A percentile compares a stretch with the other conserved stretches of the same genome.
Evolutionary conservation across 495 filamentous ascomycete species (phyloP).

Genomic region (Entonaema liquescens): DNA sequence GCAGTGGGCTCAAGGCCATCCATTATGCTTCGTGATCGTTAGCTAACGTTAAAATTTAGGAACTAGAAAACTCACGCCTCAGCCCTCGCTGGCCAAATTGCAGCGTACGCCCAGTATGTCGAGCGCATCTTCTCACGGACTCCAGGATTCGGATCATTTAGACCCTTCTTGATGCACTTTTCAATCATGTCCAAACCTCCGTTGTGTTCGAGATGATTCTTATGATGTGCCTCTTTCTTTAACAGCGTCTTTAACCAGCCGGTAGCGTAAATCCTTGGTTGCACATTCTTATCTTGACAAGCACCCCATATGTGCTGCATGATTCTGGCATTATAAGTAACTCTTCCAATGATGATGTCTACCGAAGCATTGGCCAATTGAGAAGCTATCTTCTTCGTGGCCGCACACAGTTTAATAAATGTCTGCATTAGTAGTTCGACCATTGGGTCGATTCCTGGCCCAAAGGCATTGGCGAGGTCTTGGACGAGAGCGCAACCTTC

Average conservation of each 20-base stretch:
- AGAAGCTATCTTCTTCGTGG: constrained; percentile 89
- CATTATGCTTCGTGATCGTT: constrained; percentile 67
- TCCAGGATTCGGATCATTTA: constrained; percentile 84
- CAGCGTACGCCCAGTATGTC: constrained; percentile 84
- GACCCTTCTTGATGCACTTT: constrained; percentile 85
- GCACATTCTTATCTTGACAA: constrained; percentile 89
- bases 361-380: constrained; percentile 80
- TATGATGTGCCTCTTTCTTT: constrained; percentile 79
- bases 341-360: constrained; percentile 76
- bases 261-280: constrained; percentile 77
- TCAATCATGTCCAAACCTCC: constrained; percentile 84
- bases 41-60: constrained; percentile 39
- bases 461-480: constrained; percentile 79
- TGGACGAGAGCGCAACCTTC: constrained; percentile 86
- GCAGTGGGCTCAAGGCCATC: constrained; percentile 76
- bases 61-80: constrained; percentile 64
- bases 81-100: constrained; percentile 80
- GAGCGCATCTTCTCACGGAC: constrained; percentile 84
- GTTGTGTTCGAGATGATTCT: constrained; percentile 80
- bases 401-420: constrained; percentile 84
- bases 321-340: constrained; percentile 78
- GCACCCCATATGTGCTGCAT: constrained; percentile 84
- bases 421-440: constrained; percentile 90
- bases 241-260: constrained; percentile 87
- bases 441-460: constrained; percentile 84